A percentile compares a stretch with the other conserved stretches of the same genome.
These are phyloP conservation scores for Phytophthora pinifolia DNA, from an alignment of 352 stramenopile genomes.

Conservation along the genomic window DNA sequence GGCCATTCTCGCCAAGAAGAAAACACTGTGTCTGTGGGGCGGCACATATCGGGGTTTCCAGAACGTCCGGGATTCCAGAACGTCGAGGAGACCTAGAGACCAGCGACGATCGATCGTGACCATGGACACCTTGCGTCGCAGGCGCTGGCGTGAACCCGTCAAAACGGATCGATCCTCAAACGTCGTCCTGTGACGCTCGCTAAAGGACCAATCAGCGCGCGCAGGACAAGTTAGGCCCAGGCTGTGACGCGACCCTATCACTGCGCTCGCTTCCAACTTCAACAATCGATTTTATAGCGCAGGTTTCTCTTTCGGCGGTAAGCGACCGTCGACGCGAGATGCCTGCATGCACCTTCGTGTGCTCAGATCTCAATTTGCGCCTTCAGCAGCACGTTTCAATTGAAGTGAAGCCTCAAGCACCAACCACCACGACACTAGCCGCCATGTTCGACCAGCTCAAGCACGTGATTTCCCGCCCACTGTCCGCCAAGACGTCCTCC, in stretches of 20 bases:
- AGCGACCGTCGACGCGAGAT: slow-evolving; percentile 10
- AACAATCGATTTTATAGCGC: slow-evolving; percentile 15
- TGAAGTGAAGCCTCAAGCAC: slow-evolving; percentile 11
- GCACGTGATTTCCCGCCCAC: slow-evolving; percentile 47
- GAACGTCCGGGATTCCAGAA: slow-evolving; percentile 5
- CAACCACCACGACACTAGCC: not conserved
- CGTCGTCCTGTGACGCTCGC: not conserved
- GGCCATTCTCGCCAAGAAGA: not conserved
- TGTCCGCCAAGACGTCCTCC: slow-evolving; percentile 27
- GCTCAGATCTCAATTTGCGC: slow-evolving; percentile 49
- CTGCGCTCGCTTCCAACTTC: slow-evolving; percentile 14
- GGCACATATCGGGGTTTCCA: slow-evolving; percentile 14
- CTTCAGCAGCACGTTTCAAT: slow-evolving; percentile 17
- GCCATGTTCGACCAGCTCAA: slow-evolving; percentile 79
- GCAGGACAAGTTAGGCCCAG: not conserved
- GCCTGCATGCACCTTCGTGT: not conserved
- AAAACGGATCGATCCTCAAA: slow-evolving; percentile 28
- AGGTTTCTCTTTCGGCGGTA: slow-evolving; percentile 21
- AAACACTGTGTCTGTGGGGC: slow-evolving; percentile 8
- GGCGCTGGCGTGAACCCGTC: not conserved
- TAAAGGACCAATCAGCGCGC: slow-evolving; percentile 29
- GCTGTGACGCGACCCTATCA: slow-evolving; percentile 36
- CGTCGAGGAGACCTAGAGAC: not conserved
- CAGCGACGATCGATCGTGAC: too few species aligned
- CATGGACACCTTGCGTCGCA: slow-evolving; percentile 10